These are phyloP conservation scores for Arctium minus DNA, from an alignment of 129 eudicot species.

Conservation along the genomic window DNA sequence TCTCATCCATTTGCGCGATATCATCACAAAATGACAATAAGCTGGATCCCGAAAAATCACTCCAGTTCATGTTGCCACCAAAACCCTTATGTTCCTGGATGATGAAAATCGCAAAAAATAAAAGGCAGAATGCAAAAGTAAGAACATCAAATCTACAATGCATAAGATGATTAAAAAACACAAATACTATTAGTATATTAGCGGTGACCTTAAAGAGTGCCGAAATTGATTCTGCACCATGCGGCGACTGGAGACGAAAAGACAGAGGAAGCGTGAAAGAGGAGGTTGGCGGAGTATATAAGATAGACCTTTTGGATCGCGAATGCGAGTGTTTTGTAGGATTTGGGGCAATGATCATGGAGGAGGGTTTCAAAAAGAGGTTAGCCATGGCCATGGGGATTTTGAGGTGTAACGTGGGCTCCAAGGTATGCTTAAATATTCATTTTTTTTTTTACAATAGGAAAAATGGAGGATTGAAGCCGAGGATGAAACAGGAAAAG, in stretches of 20 bases:
- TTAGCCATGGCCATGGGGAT: constrained; percentile 17
- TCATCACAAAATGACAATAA: constrained; percentile 5
- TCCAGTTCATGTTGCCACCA: constrained; percentile 19
- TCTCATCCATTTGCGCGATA: constrained; percentile 5
- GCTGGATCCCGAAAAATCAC: constrained; percentile 1
- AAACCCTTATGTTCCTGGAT: constrained; percentile 24
- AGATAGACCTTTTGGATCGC: not conserved
- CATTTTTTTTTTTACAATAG: not conserved
- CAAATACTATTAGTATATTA: not conserved
- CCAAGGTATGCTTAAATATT: not conserved
- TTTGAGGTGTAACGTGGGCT: not conserved
- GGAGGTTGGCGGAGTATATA: constrained; percentile 21
- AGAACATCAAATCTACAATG: not conserved
- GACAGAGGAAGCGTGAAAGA: constrained; percentile 11
- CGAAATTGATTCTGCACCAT: constrained; percentile 3
- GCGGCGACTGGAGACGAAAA: not conserved
- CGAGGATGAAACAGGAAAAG: not conserved
- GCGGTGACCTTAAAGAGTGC: constrained; percentile 22
- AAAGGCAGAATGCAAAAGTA: not conserved
- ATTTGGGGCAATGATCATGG: constrained; percentile 1
- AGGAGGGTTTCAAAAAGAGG: constrained; percentile 12
- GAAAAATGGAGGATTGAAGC: not conserved
- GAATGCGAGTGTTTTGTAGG: not conserved
- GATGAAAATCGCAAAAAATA: not conserved
- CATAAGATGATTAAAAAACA: not conserved